Evolutionary conservation across 768 basidiomycete species (phyloP).

Genomic region (Hortiboletus flavorubellus): DNA sequence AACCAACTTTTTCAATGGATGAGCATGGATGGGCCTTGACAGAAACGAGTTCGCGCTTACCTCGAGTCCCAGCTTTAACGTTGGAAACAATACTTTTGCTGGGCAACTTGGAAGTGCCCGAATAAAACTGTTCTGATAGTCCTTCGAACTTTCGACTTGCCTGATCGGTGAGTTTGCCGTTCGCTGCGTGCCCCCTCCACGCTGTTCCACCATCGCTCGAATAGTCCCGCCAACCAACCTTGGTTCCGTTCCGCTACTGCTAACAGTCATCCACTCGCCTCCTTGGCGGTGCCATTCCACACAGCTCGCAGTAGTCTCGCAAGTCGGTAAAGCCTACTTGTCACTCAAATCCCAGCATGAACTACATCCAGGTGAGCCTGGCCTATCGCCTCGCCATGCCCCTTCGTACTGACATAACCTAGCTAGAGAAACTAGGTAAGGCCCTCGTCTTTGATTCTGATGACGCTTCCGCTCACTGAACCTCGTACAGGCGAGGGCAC

Average conservation of each 20-base stretch:
- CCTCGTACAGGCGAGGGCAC: conserved; percentile 72
- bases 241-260: not conserved
- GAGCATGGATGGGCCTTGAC: not conserved
- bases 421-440: conserved; percentile 87
- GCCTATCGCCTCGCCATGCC: not conserved
- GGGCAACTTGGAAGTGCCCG: too few species aligned
- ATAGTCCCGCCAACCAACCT: not conserved
- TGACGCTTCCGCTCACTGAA: conserved; percentile 5
- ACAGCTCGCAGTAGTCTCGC: conserved; percentile 3
- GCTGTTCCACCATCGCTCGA: not conserved
- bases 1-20: not conserved
- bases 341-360: conserved; percentile 34
- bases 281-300: conserved; percentile 1
- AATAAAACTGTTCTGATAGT: not conserved
- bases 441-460: not conserved
- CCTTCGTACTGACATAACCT: conserved; percentile 9
- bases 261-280: not conserved
- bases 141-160: conserved; percentile 1
- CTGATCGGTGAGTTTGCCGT: conserved; percentile 15
- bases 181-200: not conserved
- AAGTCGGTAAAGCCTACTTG: not conserved
- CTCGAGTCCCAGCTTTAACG: not conserved
- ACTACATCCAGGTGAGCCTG: conserved; percentile 53
- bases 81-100: not conserved
- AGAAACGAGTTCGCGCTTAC: not conserved